A percentile compares a stretch with the other conserved stretches of the same genome.
phyloP scores from a whole-genome alignment of 306 rosid species.

The Clitoria ternatea region DNA sequence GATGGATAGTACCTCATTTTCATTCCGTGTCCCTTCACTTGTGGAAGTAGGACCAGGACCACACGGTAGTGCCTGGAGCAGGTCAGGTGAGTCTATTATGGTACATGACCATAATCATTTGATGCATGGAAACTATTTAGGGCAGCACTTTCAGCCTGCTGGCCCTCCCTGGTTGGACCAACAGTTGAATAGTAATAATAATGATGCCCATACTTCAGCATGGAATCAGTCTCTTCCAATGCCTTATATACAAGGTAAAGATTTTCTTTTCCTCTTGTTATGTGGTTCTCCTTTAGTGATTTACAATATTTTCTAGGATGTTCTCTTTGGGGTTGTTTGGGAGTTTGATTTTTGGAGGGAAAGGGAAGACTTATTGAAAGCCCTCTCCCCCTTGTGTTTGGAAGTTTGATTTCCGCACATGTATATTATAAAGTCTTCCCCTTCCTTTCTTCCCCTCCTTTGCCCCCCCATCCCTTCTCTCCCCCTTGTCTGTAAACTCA shows the following conservation, averaged over 20 bases:
- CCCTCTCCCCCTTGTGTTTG: too few species aligned
- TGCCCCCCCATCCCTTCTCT: too few species aligned
- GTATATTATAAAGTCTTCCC: too few species aligned
- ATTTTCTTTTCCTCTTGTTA: slow-evolving; percentile 2
- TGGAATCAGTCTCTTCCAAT: slow-evolving; percentile 65
- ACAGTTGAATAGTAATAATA: slow-evolving; percentile 47
- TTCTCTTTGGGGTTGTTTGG: too few species aligned
- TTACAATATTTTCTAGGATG: neutral
- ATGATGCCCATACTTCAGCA: slow-evolving; percentile 54
- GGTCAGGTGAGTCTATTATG: slow-evolving; percentile 53
- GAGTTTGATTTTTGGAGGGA: too few species aligned
- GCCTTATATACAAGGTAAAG: slow-evolving; percentile 60
- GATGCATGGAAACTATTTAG: slow-evolving; percentile 63
- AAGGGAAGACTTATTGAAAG: too few species aligned
- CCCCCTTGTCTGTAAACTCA: too few species aligned
- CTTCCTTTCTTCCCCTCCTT: too few species aligned
- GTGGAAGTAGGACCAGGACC: slow-evolving; percentile 66
- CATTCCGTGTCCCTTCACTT: slow-evolving; percentile 44
- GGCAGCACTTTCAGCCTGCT: slow-evolving; percentile 75
- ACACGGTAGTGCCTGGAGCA: slow-evolving; percentile 46
- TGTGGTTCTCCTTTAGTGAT: slow-evolving; percentile 13
- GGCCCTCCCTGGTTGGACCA: slow-evolving; percentile 76
- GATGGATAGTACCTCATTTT: slow-evolving; percentile 51
- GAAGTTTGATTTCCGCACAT: too few species aligned
- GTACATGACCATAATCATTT: slow-evolving; percentile 60